These are phyloP conservation scores for Fagus crenata DNA, from an alignment of 306 rosid species.

Conservation along the genomic window DNA sequence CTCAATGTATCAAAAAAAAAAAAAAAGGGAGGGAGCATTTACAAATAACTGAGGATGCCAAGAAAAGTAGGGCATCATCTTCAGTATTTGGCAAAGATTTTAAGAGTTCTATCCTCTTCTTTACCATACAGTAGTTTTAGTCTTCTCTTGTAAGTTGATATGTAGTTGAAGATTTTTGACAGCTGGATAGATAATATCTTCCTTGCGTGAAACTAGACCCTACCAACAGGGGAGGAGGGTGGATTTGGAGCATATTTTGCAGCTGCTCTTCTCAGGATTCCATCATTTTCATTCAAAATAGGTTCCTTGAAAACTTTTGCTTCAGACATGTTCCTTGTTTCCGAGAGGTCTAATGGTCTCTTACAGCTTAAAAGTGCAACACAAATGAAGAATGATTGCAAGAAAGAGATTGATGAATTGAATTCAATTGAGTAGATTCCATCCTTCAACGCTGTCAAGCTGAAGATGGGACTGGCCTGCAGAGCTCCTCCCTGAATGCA, in stretches of 20 bases:
- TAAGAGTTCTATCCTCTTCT: conserved; percentile 2
- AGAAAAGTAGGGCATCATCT: not conserved
- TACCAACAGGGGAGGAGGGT: conserved; percentile 82
- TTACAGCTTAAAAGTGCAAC: conserved; percentile 53
- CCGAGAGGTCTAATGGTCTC: conserved; percentile 40
- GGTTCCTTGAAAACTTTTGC: conserved; percentile 33
- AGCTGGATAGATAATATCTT: conserved; percentile 28
- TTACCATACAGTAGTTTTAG: not conserved
- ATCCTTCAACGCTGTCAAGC: conserved; percentile 64
- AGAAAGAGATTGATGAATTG: conserved; percentile 61
- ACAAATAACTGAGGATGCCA: not conserved
- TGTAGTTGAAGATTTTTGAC: conserved; percentile 28
- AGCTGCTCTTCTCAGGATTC: conserved; percentile 40
- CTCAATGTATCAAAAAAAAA: not conserved
- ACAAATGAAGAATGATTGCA: conserved; percentile 84
- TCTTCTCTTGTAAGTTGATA: not conserved
- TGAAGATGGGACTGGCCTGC: conserved; percentile 51
- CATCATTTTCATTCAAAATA: conserved; percentile 28
- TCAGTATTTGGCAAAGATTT: conserved; percentile 2
- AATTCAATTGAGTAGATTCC: conserved; percentile 69
- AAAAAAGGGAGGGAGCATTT: not conserved
- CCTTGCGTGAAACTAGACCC: conserved; percentile 51
- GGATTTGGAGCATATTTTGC: conserved; percentile 67
- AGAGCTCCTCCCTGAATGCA: conserved; percentile 60
- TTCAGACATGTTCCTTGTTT: conserved; percentile 35